phyloP scores from a whole-genome alignment of 176 grass and related monocot genomes.

The Dendrocalamus sinicus region DNA sequence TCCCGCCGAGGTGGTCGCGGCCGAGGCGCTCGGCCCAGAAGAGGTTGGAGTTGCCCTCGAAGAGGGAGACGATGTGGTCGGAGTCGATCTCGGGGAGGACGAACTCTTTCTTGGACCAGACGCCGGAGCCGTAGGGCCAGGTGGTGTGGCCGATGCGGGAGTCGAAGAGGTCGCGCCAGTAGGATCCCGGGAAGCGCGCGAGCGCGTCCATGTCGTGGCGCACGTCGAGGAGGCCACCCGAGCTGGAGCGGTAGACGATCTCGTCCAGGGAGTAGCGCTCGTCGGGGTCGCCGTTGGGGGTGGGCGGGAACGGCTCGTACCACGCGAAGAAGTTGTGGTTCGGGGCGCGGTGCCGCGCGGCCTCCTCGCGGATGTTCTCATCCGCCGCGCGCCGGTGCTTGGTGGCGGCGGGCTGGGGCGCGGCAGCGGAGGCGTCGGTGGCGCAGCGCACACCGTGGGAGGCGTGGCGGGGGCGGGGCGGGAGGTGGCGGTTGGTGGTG shows the following conservation, averaged over 20 bases:
- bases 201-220: conserved; percentile 62
- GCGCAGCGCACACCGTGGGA: conserved; percentile 45
- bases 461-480: conserved; percentile 14
- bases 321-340: conserved; percentile 64
- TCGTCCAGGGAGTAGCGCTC: conserved; percentile 95
- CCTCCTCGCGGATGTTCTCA: conserved; percentile 94
- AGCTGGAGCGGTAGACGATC: conserved; percentile 89
- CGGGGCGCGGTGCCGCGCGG: conserved; percentile 57
- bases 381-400: conserved; percentile 69
- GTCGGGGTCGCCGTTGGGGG: conserved; percentile 47
- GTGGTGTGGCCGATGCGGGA: conserved; percentile 69
- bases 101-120: conserved; percentile 99
- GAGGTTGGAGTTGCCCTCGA: conserved; percentile 98
- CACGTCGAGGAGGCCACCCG: conserved; percentile 61
- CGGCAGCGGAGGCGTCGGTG: conserved; percentile 43
- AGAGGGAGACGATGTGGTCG: conserved; percentile 93
- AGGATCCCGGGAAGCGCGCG: conserved; percentile 61
- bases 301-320: conserved; percentile 66
- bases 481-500: neutral
- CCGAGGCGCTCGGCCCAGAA: conserved; percentile 96
- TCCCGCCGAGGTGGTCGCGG: conserved; percentile 82
- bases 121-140: conserved; percentile 94
- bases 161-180: conserved; percentile 74
- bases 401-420: neutral
- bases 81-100: conserved; percentile 84